Evolutionary conservation across 495 filamentous ascomycete species (phyloP), one percentile per base, ranked within the genome.

Genomic region (Bathelium albidoporum): DNA sequence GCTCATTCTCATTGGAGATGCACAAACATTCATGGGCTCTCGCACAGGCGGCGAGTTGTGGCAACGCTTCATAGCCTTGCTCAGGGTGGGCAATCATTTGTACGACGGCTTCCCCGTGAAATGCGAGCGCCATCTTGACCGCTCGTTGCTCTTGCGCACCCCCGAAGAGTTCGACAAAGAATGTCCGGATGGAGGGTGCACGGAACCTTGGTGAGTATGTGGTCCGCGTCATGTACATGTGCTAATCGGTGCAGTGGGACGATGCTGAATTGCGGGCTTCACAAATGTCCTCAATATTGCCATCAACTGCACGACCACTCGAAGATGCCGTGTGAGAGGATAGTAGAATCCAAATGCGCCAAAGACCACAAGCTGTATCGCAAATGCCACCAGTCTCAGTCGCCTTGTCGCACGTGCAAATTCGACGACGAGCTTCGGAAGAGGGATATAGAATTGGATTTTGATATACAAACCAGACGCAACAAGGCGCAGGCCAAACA

Each of bases 141-240:
- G 64, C 28, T 78, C 64, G 2, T 73, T 76, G 0, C 39, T 85
- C 1, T 61, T 89, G 2, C 63, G 64, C 16, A 75, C 69, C 2
- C 69, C 74, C 0, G 72, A 79, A 2, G 82, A 87, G 28, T 91
- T 91, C 65, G 80, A 84, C 10, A 74, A 66, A 4, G 70, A 81
- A 22, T 84, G 81, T 60, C 89, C 89, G 0, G 88, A 91, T 71
- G 89, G 89, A 1, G 89, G 89, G n/a, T 91, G 88, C 67, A 71
- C 71, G 1, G 76, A 82, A 32, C 81, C 80, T 34, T 91, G 88
- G 86, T 88, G 78, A 62, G 79, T 74, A 31, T 43, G 14, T 63
- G 0, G 12, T 31, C 85, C 86, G n/a, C n/a, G n/a, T n/a, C n/a
- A n/a, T n/a, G n/a, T n/a, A n/a, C n/a, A n/a, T n/a, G n/a, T n/a